A percentile compares a stretch with the other conserved stretches of the same genome.
These are phyloP conservation scores for Emmonsiellopsis sp. DNA, from an alignment of 2,329 filamentous ascomycete genomes.

Conservation along the genomic window DNA sequence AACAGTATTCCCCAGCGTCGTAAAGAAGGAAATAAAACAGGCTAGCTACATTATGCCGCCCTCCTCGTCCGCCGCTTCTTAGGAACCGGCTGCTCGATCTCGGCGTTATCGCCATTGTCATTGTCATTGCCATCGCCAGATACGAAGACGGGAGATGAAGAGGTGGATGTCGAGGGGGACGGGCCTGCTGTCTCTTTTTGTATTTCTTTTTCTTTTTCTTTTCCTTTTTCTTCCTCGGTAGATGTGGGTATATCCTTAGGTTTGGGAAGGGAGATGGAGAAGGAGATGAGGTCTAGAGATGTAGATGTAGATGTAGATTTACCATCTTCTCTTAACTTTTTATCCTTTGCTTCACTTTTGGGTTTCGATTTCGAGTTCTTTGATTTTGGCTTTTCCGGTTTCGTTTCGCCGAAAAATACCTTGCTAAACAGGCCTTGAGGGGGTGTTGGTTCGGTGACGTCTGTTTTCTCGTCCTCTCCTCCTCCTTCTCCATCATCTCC, in stretches of 20 bases:
- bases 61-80: neutral
- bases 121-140: too few species aligned
- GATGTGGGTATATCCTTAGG: neutral
- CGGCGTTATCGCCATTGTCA: neutral
- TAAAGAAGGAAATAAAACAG: neutral
- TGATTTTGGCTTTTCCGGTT: neutral
- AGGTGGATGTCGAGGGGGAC: neutral
- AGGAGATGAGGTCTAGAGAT: constrained; percentile 5
- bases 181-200: neutral
- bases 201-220: neutral
- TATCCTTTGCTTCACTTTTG: constrained; percentile 15
- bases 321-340: constrained; percentile 41
- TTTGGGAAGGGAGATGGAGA: neutral
- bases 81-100: neutral
- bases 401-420: neutral
- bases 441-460: neutral
- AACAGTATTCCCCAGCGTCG: neutral
- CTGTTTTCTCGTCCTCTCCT: neutral
- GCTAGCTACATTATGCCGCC: neutral
- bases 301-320: constrained; percentile 12
- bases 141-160: neutral
- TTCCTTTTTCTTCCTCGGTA: neutral
- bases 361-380: neutral
- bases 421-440: neutral
- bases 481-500: constrained; percentile 36